These are phyloP conservation scores for Agapanthus africanus DNA, from an alignment of 106 monocot species.

Conservation along the genomic window DNA sequence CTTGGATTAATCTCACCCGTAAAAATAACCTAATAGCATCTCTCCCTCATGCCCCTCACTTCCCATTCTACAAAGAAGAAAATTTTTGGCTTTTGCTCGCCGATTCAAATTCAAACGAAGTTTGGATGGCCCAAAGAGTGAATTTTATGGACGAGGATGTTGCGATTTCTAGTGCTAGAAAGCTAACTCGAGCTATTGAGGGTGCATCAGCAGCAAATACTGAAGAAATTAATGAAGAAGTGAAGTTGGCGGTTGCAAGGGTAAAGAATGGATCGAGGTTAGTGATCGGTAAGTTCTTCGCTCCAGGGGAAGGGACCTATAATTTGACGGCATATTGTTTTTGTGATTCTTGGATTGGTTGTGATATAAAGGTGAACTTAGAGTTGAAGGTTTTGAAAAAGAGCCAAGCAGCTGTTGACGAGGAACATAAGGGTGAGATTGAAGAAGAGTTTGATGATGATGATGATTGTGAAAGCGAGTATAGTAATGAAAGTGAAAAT, in stretches of 20 bases:
- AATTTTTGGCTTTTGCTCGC: conserved; percentile 44
- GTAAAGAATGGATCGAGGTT: conserved; percentile 51
- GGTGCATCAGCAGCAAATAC: conserved; percentile 27
- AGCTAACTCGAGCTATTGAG: conserved; percentile 23
- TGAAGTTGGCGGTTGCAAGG: conserved; percentile 34
- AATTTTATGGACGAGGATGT: conserved; percentile 46
- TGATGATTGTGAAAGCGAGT: no score
- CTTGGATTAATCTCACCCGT: conserved; percentile 51
- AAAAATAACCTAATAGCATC: conserved; percentile 24
- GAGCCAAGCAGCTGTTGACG: no score
- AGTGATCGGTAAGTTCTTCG: conserved; percentile 45
- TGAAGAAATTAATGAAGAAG: conserved; percentile 34
- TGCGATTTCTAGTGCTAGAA: conserved; percentile 29
- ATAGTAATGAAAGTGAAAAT: no score
- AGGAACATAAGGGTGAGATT: no score
- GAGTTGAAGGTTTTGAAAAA: conserved; percentile 34
- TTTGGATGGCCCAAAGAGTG: conserved; percentile 59
- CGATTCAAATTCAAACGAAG: conserved; percentile 30
- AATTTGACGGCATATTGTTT: conserved; percentile 37
- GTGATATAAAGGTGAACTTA: conserved; percentile 37
- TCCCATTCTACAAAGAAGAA: conserved; percentile 61
- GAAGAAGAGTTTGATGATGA: no score
- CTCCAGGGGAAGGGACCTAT: conserved; percentile 50
- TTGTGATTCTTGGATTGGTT: conserved; percentile 65
- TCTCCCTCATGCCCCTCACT: conserved; percentile 46